A percentile compares a stretch with the other conserved stretches of the same genome.
phyloP scores from a whole-genome alignment of 208 protist genomes.

The Crithidia mellificae region DNA sequence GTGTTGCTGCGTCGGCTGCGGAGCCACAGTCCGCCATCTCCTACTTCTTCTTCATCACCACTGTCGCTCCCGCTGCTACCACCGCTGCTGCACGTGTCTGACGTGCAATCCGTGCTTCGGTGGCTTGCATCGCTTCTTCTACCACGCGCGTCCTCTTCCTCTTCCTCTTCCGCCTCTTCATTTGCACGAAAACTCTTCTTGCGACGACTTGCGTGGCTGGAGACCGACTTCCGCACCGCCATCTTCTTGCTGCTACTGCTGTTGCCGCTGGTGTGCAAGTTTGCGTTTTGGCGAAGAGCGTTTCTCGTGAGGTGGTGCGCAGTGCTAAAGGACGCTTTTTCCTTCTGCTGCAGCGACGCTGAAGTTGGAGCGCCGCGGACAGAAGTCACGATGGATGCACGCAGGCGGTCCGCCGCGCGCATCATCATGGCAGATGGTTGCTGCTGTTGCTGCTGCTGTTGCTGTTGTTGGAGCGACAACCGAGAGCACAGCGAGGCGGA shows the following conservation, averaged over 20 bases:
- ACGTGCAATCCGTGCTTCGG: too few species aligned
- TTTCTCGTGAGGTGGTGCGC: not conserved
- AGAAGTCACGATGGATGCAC: constrained; percentile 2
- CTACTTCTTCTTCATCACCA: not conserved
- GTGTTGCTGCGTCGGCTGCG: not conserved
- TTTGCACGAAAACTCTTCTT: too few species aligned
- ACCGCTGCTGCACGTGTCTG: too few species aligned
- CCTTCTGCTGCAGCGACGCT: not conserved
- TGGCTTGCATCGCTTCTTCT: too few species aligned
- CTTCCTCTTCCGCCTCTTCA: too few species aligned
- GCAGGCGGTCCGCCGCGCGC: constrained; percentile 21
- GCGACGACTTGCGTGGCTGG: too few species aligned
- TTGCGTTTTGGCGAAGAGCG: not conserved
- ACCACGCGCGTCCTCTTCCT: too few species aligned
- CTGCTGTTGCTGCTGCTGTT: constrained; percentile 15
- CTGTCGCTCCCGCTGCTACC: not conserved
- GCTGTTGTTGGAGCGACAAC: constrained; percentile 9
- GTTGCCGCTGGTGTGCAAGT: not conserved
- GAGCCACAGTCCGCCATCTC: constrained; percentile 1
- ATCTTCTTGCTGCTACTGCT: not conserved
- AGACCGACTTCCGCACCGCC: too few species aligned
- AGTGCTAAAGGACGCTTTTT: not conserved
- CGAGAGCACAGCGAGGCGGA: constrained; percentile 20
- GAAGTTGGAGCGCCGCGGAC: not conserved
- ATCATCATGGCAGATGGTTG: constrained; percentile 22